Conservation (phyloP, 2,329 filamentous ascomycete genomes). For the Cryphonectria carpinicola region DNA sequence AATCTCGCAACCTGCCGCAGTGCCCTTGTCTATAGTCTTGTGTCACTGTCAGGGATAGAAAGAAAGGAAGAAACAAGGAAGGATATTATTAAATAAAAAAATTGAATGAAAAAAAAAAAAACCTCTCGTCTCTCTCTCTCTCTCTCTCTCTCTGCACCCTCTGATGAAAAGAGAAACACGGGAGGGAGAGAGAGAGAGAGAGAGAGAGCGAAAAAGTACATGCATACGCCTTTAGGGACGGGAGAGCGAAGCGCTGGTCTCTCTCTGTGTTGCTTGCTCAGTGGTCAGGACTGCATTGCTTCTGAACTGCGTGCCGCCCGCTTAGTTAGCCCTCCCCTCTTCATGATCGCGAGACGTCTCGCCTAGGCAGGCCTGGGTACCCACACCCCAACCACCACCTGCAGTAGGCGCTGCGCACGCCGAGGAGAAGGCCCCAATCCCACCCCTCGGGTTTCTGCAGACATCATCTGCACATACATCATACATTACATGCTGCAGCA, state of each 20-base stretch:
- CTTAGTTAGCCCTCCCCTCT: not conserved
- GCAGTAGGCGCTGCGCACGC: not conserved
- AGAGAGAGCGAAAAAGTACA: not conserved
- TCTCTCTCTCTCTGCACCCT: no score
- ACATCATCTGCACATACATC: not conserved
- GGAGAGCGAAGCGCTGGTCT: not conserved
- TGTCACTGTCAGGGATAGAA: constrained; percentile 1
- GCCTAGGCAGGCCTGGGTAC: not conserved
- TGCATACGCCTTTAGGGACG: not conserved
- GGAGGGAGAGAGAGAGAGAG: not conserved
- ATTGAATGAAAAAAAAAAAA: not conserved
- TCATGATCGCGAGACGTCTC: not conserved
- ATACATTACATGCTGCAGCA: constrained; percentile 1
- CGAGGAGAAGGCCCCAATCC: not conserved
- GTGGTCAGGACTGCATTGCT: not conserved
- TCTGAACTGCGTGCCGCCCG: not conserved
- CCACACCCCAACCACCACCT: constrained; percentile 1
- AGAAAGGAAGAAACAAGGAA: not conserved
- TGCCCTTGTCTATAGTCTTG: not conserved
- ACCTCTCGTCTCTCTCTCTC: no score
- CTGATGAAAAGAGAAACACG: not conserved
- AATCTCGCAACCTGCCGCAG: constrained; percentile 13
- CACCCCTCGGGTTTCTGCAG: not conserved
- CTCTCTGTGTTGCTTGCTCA: no score
- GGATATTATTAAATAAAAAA: not conserved